These are phyloP conservation scores for Botrytis byssoidea DNA, from an alignment of 2,329 filamentous ascomycete species.

Conservation along the genomic window DNA sequence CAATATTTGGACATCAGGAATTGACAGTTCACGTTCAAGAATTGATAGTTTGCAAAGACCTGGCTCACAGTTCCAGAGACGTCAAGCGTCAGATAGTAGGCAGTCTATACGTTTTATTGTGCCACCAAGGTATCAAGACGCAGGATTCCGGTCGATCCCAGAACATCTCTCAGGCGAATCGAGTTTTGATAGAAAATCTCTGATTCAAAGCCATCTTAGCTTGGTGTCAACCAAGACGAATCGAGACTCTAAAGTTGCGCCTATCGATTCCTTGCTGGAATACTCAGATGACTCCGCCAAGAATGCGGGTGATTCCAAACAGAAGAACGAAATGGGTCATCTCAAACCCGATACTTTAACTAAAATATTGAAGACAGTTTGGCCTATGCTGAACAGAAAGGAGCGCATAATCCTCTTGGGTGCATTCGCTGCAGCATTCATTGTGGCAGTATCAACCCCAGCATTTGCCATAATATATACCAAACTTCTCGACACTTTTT, in stretches of 20 bases:
- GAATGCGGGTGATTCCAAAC: neutral
- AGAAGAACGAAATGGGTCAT: neutral
- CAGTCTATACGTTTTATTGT: neutral
- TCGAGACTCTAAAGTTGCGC: neutral
- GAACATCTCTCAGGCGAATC: neutral
- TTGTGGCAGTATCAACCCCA: constrained; percentile 41
- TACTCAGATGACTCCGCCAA: neutral
- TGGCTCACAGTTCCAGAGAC: neutral
- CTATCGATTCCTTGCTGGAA: neutral
- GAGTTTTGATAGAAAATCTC: neutral
- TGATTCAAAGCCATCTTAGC: neutral
- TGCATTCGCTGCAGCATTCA: constrained; percentile 49
- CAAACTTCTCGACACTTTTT: constrained; percentile 69
- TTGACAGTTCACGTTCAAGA: constrained; percentile 4
- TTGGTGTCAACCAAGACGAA: neutral
- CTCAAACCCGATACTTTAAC: constrained; percentile 42
- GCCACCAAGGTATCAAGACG: neutral
- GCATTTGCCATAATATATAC: constrained; percentile 76
- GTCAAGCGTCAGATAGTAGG: neutral
- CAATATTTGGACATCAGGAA: constrained; percentile 28
- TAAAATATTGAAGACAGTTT: constrained; percentile 66
- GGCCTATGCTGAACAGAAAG: constrained; percentile 57
- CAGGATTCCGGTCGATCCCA: neutral
- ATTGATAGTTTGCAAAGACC: neutral
- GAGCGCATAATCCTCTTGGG: constrained; percentile 56